Evolutionary conservation across 2,329 filamentous ascomycete genomes (phyloP), one percentile per base, ranked within the genome.

Genomic region (Alternaria sp.): DNA sequence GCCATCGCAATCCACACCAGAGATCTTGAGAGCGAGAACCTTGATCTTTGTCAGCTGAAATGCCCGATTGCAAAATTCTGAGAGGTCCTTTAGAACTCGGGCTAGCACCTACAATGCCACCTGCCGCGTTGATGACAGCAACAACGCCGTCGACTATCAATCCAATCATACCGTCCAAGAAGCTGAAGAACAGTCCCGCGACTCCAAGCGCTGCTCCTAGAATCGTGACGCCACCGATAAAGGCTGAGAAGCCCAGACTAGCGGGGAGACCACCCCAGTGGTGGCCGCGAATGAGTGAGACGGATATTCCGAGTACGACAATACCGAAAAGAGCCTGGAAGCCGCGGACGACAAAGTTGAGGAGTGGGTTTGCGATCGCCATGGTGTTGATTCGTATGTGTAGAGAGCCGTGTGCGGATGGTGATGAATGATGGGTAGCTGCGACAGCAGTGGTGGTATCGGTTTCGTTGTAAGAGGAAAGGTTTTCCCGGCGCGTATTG

Each of bases 11-110:
- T 63, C 57, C 9, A 67, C 55, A 12, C 67, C 69, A 6, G 54
- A 47, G 36, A 74, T 54, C 30, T 73, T 73, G 51, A 70, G 50
- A 3, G 67, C 69, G 25, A 73, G 49, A 19, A 73, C 50, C 73
- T 76, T 26, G 10, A 55, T 26, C 15, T 13, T 21, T 36, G 21
- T 61, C 23, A 61, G 58, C 26, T 6, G 25, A 21, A 28, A 10
- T 3, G 1, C 3, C 23, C 5, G 4, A 17, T 46, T 15, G 13
- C 21, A 5, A 21, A n/a, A 15, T 15, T 21, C 9, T 45, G 25
- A 10, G 54, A 21, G 6, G n/a, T 45, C 40, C 23, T 26, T 23
- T 2, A 54, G 25, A 6, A 28, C 5, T 13, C 11, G 26, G 36
- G 11, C 30, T 43, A 19, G 9, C 21, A 52, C 59, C n/a, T 57